Evolutionary conservation across 2,329 filamentous ascomycete genomes (phyloP).

Genomic region (Arthrobotrys entomopaga): DNA sequence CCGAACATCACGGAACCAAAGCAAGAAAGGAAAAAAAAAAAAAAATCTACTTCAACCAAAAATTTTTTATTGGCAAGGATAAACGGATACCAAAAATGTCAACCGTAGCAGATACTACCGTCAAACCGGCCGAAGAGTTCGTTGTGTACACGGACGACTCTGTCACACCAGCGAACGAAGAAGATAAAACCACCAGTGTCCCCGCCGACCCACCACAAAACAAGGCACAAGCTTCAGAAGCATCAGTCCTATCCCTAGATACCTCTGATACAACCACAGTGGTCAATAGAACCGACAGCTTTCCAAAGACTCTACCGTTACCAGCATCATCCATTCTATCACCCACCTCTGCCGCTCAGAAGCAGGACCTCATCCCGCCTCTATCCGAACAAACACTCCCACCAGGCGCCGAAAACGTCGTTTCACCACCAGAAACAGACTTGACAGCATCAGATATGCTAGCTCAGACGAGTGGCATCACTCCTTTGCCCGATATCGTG

Average conservation of each 20-base stretch:
- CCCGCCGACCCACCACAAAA: conserved; percentile 14
- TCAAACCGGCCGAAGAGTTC: conserved; percentile 52
- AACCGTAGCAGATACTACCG: conserved; percentile 27
- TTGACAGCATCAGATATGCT: conserved; percentile 35
- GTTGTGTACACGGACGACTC: conserved; percentile 47
- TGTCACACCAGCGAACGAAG: neutral
- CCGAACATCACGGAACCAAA: conserved; percentile 32
- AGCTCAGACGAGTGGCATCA: conserved; percentile 19
- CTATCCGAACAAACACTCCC: conserved; percentile 35
- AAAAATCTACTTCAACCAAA: conserved; percentile 14
- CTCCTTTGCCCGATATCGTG: neutral
- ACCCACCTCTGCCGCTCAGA: conserved; percentile 33
- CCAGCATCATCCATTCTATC: conserved; percentile 52
- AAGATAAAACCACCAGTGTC: conserved; percentile 42
- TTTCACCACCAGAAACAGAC: conserved; percentile 39
- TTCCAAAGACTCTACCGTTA: conserved; percentile 49
- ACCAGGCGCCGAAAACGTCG: conserved; percentile 17
- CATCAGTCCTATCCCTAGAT: conserved; percentile 36
- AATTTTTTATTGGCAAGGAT: conserved; percentile 3
- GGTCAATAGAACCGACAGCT: conserved; percentile 45
- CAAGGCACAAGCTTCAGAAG: conserved; percentile 19
- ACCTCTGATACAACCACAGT: conserved; percentile 25
- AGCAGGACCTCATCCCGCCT: conserved; percentile 33
- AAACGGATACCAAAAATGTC: conserved; percentile 26
- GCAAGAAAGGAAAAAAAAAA: conserved; percentile 7